Conservation (phyloP, 805 yeast genomes). For the Ogataea minuta region DNA sequence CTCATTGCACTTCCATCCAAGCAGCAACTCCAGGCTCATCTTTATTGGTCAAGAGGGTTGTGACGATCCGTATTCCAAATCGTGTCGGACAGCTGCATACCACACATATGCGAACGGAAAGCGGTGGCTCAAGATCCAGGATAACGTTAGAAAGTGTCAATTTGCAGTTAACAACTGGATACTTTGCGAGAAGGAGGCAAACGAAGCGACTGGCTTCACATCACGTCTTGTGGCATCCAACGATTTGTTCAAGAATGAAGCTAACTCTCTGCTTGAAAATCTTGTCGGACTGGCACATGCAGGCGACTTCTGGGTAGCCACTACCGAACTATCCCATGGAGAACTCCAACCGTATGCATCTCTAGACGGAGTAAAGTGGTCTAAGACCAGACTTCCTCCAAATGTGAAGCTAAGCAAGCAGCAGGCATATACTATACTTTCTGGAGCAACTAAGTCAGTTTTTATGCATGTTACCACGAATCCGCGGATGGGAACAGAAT, state of each 20-base stretch:
- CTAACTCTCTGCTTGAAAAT: constrained; percentile 44
- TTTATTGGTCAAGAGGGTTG: constrained; percentile 67
- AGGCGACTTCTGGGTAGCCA: constrained; percentile 70
- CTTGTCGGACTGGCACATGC: constrained; percentile 70
- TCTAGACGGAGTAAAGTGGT: constrained; percentile 67
- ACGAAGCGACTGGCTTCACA: constrained; percentile 34
- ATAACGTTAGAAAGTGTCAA: constrained; percentile 61
- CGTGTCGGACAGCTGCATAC: constrained; percentile 59
- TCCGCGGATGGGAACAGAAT: constrained; percentile 50
- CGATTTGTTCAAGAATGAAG: constrained; percentile 46
- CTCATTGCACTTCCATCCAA: constrained; percentile 64
- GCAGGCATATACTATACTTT: constrained; percentile 73
- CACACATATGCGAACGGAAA: constrained; percentile 66
- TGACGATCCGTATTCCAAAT: constrained; percentile 38
- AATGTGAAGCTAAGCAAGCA: constrained; percentile 54
- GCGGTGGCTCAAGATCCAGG: constrained; percentile 53
- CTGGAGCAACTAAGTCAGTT: constrained; percentile 64
- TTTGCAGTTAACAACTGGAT: constrained; percentile 60
- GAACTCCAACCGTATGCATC: constrained; percentile 69
- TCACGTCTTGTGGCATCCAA: constrained; percentile 44
- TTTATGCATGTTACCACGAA: constrained; percentile 78
- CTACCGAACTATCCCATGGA: constrained; percentile 48
- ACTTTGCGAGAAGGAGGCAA: constrained; percentile 53
- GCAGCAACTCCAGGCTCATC: constrained; percentile 56
- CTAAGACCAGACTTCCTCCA: constrained; percentile 75